Conservation (phyloP, 805 yeast species). For the Yamadazyma nakazawae region DNA sequence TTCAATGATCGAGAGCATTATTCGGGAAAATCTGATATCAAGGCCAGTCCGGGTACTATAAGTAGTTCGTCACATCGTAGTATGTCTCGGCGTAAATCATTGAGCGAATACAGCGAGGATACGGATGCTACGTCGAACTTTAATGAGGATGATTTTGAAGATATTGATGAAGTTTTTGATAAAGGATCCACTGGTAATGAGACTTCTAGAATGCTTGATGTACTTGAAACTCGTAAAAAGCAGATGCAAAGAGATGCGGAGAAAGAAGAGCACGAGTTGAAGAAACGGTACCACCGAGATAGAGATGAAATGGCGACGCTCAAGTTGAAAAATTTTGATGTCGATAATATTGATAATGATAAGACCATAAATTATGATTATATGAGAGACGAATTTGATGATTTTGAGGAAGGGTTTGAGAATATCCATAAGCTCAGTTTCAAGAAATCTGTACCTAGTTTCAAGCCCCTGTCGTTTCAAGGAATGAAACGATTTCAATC, state of each 20-base stretch:
- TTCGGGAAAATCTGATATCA: neutral
- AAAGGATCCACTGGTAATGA: slow-evolving; percentile 26
- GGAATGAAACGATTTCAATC: slow-evolving; percentile 30
- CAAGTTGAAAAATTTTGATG: slow-evolving; percentile 26
- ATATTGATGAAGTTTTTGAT: slow-evolving; percentile 37
- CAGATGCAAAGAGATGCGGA: slow-evolving; percentile 31
- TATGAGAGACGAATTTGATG: slow-evolving; percentile 34
- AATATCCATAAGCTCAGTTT: slow-evolving; percentile 9
- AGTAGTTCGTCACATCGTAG: slow-evolving; percentile 14
- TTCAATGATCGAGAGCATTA: neutral
- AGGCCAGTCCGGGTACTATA: slow-evolving; percentile 12
- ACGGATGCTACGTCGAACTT: slow-evolving; percentile 39
- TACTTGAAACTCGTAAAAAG: slow-evolving; percentile 20
- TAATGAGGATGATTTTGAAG: slow-evolving; percentile 34
- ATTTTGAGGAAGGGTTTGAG: slow-evolving; percentile 38
- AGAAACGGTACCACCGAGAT: slow-evolving; percentile 19
- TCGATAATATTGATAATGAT: slow-evolving; percentile 28
- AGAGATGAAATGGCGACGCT: slow-evolving; percentile 27
- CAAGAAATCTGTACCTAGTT: slow-evolving; percentile 16
- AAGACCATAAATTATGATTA: slow-evolving; percentile 34
- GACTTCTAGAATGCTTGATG: slow-evolving; percentile 22
- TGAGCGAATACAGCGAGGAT: slow-evolving; percentile 38
- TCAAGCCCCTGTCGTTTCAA: slow-evolving; percentile 4
- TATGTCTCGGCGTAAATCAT: slow-evolving; percentile 19
- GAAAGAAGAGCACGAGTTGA: slow-evolving; percentile 30